Evolutionary conservation across 805 yeast species (phyloP), one percentile per base, ranked within the genome.

Genomic region (Pichia paraexigua): DNA sequence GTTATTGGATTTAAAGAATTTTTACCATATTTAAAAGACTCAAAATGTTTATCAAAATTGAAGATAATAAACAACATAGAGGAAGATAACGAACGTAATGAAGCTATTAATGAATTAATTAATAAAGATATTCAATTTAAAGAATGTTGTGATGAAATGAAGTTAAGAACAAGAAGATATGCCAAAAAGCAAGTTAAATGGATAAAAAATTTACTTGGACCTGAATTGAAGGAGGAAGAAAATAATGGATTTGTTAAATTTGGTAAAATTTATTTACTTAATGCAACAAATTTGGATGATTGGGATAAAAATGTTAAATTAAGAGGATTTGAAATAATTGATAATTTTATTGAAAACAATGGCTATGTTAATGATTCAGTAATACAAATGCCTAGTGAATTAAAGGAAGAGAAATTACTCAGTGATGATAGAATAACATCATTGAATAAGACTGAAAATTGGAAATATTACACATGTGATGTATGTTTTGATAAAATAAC

Each of bases 1-100:
- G 96, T 87, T 1, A 87, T 92, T 60, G 98, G 98, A 1, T 94
- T 87, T 67, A 87, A 88, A 63, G 96, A 89, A 61, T 89, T 89
- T 62, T 62, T 87, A 39, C 92, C 95, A 1, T 88, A 53, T 41
- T 54, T 66, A 25, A 41, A 41, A 9, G 20, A 43, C n/a, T 7
- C 9, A 15, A 11, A 51, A 80, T 52, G 24, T 56, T 21, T 21
- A 5, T n/a, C 7, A 21, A 13, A 39, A 18, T 25, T 44, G 15
- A 32, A n/a, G 9, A 3, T 30, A 24, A 41, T 37, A n/a, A 24
- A 41, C 7, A 11, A 25, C n/a, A 20, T 44, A 11, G 18, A 18
- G 17, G 20, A 41, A 5, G 18, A 17, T 6, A 8, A 24, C 6
- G 43, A 43, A 15, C 30, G 43, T 22, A 21, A 11, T 18, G 22